These are phyloP conservation scores for Citrus glauca DNA, from an alignment of 345 rosid species.

Conservation along the genomic window DNA sequence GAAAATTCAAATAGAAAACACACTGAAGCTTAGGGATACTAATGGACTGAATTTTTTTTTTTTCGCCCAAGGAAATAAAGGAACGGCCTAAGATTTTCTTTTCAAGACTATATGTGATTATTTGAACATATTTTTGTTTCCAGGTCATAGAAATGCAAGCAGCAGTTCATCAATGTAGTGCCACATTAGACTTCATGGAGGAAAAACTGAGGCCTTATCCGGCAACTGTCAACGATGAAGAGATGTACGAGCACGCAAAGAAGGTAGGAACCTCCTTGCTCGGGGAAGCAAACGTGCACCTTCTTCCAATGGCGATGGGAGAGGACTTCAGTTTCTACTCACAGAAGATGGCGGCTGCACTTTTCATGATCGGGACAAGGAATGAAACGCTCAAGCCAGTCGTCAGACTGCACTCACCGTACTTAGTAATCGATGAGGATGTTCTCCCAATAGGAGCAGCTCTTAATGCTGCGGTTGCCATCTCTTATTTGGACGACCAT, in stretches of 20 bases:
- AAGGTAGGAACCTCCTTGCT: slow-evolving; percentile 36
- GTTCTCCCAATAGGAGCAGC: slow-evolving; percentile 60
- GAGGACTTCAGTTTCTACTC: slow-evolving; percentile 66
- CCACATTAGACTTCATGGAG: slow-evolving; percentile 43
- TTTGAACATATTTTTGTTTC: background rate
- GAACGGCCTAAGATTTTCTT: background rate
- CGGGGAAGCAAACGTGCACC: slow-evolving; percentile 39
- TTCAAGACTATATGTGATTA: background rate
- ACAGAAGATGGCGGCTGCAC: slow-evolving; percentile 39
- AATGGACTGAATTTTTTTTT: background rate
- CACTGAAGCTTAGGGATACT: background rate
- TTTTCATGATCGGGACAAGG: slow-evolving; percentile 34
- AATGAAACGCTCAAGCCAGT: slow-evolving; percentile 16
- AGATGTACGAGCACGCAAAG: slow-evolving; percentile 41
- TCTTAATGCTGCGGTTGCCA: slow-evolving; percentile 53
- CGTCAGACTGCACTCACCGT: slow-evolving; percentile 31
- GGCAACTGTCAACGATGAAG: slow-evolving; percentile 40
- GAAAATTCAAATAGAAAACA: background rate
- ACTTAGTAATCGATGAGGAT: slow-evolving; percentile 43
- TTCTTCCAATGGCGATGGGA: slow-evolving; percentile 32
- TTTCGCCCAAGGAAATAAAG: background rate
- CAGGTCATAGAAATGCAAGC: slow-evolving; percentile 48
- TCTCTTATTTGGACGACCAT: slow-evolving; percentile 36
- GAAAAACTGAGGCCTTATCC: slow-evolving; percentile 42
- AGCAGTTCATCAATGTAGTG: slow-evolving; percentile 44